Base-by-base conservation (phyloP, 2,329 filamentous ascomycete genomes). In the Clarireedia homoeocarpa region DNA sequence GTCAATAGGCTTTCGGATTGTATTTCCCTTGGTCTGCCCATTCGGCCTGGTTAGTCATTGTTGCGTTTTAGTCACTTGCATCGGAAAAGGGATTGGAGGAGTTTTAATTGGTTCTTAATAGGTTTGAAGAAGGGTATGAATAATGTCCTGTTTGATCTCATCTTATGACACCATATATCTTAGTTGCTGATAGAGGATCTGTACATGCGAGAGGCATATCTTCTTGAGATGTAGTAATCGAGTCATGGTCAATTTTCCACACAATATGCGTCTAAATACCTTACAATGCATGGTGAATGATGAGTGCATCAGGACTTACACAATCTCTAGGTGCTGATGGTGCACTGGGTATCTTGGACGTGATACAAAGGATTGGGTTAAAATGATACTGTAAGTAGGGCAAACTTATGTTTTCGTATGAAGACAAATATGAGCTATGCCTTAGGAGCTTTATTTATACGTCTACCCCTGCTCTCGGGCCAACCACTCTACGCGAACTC, bases 161-260 rank as follows among this genome's bases (percentile, higher is more conserved):
- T 55, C 44, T 55, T 39, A 55, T 51, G 53, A 55, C 51, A 51
- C 53, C 46, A 55, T 55, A 46, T 38, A 34, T 50, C 47, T 51
- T 23, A 51, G n/a, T 51, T 47, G n/a, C 42, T 34, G 38, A 20
- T n/a, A 30, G 38, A 38, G 44, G 27, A 34, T 26, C 15, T 27
- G 49, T 55, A n/a, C 40, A 30, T 24, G 30, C 17, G 17, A 51
- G 36, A 24, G 50, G 47, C 53, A 38, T 36, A 34, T 40, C 45
- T 46, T 46, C 20, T 46, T 46, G 42, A 46, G n/a, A 20, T 42
- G 39, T 42, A 20, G 10, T 20, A 42, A 20, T 42, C n/a, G 17
- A 12, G 12, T 34, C 30, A 12, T 34, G 30, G 3, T 34, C 30
- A 34, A 34, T 34, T 34, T 34, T 9, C 10, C 30, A 34, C 20